These are phyloP conservation scores for Terana coerulea DNA, from an alignment of 768 basidiomycete species.

Conservation along the genomic window DNA sequence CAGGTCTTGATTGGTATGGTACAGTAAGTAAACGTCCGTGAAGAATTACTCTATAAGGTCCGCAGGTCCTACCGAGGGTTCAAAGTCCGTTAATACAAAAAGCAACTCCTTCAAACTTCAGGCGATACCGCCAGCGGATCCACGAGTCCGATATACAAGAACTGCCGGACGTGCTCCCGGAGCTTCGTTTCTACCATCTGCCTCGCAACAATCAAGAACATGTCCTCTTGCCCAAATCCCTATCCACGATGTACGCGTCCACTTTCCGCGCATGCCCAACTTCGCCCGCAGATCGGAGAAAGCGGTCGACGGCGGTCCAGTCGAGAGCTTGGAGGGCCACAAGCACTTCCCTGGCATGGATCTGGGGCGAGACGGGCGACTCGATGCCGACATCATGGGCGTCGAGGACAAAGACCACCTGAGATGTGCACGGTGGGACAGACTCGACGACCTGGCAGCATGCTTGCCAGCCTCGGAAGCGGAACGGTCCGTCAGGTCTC, in stretches of 20 bases:
- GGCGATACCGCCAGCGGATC: too few relatives aligned
- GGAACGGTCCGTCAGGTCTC: neutral
- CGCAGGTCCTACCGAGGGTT: too few relatives aligned
- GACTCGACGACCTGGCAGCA: neutral
- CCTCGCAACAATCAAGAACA: neutral
- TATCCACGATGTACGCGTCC: neutral
- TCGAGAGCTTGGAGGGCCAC: neutral
- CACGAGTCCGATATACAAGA: too few relatives aligned
- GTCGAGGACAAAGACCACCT: neutral
- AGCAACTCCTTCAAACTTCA: too few relatives aligned
- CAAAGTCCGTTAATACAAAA: too few relatives aligned
- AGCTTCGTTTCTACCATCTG: neutral
- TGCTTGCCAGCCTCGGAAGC: neutral
- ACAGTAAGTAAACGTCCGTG: too few relatives aligned
- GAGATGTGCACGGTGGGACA: neutral
- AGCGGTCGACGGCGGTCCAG: neutral
- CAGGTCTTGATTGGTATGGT: too few relatives aligned
- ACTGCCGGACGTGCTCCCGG: too few relatives aligned
- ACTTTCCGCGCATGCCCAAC: neutral
- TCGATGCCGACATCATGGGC: neutral
- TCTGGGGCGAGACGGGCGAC: neutral
- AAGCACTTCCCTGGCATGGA: neutral
- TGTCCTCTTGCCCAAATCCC: neutral
- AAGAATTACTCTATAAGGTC: too few relatives aligned
- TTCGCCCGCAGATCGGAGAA: neutral